Base-by-base conservation (phyloP, 2,329 filamentous ascomycete genomes). In the Trichoderma polysporum region DNA sequence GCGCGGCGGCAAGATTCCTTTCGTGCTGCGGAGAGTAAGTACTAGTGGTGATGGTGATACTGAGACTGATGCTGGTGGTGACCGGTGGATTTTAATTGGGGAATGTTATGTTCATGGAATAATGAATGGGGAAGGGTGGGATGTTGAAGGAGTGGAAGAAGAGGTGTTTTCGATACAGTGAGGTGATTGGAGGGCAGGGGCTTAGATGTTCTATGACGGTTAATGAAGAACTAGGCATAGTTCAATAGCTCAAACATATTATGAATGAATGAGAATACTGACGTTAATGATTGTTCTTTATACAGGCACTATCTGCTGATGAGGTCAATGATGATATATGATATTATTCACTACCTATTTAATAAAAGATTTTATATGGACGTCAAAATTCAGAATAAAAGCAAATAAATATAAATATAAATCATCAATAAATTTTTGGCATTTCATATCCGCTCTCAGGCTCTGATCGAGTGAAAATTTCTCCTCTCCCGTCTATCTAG, bases 81-180 rank as follows among this genome's bases (percentile, higher is more conserved):
- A n/a, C 22, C 64, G 68, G 3, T 78, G 76, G 74, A 66, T 62
- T 15, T 61, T 79, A 22, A 64, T 79, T 13, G 76, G 77, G 1
- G 77, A 79, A 67, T 79, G 77, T 39, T 79, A 79, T 66, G 74
- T 77, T 2, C 76, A 78, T 65, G 77, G 78, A 1, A 63, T 79
- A 57, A 79, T 79, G 78, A 69, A 75, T 35, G 76, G 77, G 1
- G 77, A 79, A 68, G 74, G 70, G 3, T 68, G 77, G 66, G 62
- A 69, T 15, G 63, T 68, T 7, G 68, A 72, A 6, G 70, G 68
- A 10, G n/a, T 69, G 1, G 50, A 69, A 5, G 71, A 77, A 22
- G 75, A 78, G 52, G 71, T 72, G 50, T 78, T 78, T 71, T 64
- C 71, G 1, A 74, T 78, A 52, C 59, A 58, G 9, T 63, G 39